A percentile compares a stretch with the other conserved stretches of the same genome.
Evolutionary conservation across 1,139 yeast species (phyloP).

Genomic region (Sugiyamaella pinicola): DNA sequence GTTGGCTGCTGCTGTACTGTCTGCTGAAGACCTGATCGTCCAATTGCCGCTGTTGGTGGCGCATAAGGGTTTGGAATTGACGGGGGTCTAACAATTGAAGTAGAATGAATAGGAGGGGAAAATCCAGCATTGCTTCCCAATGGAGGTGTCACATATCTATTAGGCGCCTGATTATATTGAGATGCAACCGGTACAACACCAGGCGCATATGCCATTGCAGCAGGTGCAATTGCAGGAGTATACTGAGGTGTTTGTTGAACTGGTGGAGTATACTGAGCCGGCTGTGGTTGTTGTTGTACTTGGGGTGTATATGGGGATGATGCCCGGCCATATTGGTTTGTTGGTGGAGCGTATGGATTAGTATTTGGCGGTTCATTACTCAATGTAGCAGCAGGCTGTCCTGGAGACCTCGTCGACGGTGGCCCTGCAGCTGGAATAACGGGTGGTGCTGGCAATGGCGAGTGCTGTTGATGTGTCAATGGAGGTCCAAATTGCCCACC

Average conservation of each 20-base stretch:
- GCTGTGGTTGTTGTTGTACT: constrained; percentile 12
- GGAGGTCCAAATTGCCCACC: constrained; percentile 17
- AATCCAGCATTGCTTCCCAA: constrained; percentile 4
- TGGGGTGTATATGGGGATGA: constrained; percentile 1
- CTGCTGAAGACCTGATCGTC: no score
- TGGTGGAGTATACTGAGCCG: constrained; percentile 15
- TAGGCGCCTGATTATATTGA: not conserved
- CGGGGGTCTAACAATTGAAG: constrained; percentile 25
- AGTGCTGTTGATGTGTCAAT: not conserved
- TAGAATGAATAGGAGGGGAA: constrained; percentile 27
- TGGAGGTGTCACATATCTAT: constrained; percentile 25
- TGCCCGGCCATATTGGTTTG: not conserved
- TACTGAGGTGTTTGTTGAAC: constrained; percentile 1
- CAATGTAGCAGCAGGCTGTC: not conserved
- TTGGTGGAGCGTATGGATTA: constrained; percentile 21
- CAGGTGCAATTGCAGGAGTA: constrained; percentile 4
- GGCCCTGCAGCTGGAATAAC: constrained; percentile 16
- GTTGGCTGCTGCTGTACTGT: no score
- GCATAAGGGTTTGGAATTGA: constrained; percentile 20
- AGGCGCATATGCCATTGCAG: not conserved
- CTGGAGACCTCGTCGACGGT: constrained; percentile 11
- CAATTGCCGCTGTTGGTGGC: constrained; percentile 2
- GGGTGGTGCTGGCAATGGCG: constrained; percentile 11
- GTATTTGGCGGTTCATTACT: constrained; percentile 1
- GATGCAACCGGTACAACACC: not conserved